A percentile compares a stretch with the other conserved stretches of the same genome.
Conservation (phyloP, 257 asterid species). For the Rehmannia glutinosa region DNA sequence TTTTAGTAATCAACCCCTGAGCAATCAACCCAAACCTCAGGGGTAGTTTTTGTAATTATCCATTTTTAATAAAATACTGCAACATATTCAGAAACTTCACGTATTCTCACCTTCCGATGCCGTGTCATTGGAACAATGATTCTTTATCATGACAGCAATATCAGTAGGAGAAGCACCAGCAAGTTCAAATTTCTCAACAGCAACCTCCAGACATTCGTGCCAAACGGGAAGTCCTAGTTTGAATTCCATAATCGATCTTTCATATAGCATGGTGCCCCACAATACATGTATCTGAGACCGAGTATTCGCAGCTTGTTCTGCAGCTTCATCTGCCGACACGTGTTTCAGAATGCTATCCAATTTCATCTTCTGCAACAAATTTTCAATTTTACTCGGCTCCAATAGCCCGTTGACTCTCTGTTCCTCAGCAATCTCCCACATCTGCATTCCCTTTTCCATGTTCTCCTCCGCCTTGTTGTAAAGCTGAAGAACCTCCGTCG, state of each 20-base stretch:
- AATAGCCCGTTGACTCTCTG: constrained; percentile 33
- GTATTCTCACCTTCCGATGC: constrained; percentile 51
- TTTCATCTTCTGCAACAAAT: constrained; percentile 44
- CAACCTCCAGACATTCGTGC: constrained; percentile 77
- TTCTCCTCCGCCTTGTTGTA: constrained; percentile 75
- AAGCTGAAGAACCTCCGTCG: constrained; percentile 52
- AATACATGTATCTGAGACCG: constrained; percentile 64
- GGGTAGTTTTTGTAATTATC: no score
- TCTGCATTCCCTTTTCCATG: constrained; percentile 74
- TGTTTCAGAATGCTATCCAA: constrained; percentile 36
- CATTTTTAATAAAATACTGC: no score
- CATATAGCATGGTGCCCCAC: constrained; percentile 87
- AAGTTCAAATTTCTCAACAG: constrained; percentile 77
- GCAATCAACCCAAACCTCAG: no score
- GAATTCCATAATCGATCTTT: constrained; percentile 83
- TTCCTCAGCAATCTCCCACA: constrained; percentile 71
- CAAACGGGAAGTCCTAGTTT: constrained; percentile 74
- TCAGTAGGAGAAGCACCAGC: constrained; percentile 88
- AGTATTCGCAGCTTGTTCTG: constrained; percentile 53
- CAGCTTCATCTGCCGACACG: constrained; percentile 56
- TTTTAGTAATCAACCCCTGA: not conserved
- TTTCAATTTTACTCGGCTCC: constrained; percentile 27
- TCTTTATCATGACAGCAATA: constrained; percentile 81
- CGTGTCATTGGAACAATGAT: constrained; percentile 61
- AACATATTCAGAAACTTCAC: not conserved